These are phyloP conservation scores for Plasmodium billcollinsi DNA, from an alignment of 169 alveolate species.

Conservation along the genomic window DNA sequence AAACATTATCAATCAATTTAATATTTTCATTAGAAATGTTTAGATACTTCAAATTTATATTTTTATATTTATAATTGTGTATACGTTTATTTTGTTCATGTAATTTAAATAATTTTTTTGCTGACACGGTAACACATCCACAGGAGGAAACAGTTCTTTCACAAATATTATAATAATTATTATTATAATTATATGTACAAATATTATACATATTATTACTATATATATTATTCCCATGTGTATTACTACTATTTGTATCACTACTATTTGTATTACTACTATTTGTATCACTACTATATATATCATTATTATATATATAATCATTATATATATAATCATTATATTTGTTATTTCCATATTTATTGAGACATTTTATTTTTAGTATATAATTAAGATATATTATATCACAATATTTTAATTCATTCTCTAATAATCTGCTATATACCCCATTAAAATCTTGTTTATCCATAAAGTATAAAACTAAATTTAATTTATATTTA, in stretches of 20 bases:
- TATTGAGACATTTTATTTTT: not conserved
- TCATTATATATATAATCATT: too few species aligned
- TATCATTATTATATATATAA: too few species aligned
- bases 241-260: not conserved
- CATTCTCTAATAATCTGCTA: constrained; percentile 11
- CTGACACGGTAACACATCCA: constrained; percentile 26
- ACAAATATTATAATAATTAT: too few species aligned
- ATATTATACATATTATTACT: not conserved
- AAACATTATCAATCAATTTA: constrained; percentile 32
- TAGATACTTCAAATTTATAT: constrained; percentile 1
- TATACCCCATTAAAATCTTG: constrained; percentile 8
- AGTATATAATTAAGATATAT: constrained; percentile 14
- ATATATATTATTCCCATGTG: not conserved
- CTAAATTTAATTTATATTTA: constrained; percentile 11
- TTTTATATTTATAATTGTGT: constrained; percentile 18
- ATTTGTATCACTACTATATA: too few species aligned
- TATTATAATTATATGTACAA: not conserved
- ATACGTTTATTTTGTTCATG: constrained; percentile 41
- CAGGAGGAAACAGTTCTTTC: constrained; percentile 14
- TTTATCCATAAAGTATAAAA: constrained; percentile 20
- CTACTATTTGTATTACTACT: too few species aligned
- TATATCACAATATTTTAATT: constrained; percentile 14
- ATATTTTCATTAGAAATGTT: constrained; percentile 11
- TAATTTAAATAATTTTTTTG: constrained; percentile 22
- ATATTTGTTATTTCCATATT: too few species aligned